phyloP scores from a whole-genome alignment of 208 protist species.

The Zelonia costaricensis region DNA sequence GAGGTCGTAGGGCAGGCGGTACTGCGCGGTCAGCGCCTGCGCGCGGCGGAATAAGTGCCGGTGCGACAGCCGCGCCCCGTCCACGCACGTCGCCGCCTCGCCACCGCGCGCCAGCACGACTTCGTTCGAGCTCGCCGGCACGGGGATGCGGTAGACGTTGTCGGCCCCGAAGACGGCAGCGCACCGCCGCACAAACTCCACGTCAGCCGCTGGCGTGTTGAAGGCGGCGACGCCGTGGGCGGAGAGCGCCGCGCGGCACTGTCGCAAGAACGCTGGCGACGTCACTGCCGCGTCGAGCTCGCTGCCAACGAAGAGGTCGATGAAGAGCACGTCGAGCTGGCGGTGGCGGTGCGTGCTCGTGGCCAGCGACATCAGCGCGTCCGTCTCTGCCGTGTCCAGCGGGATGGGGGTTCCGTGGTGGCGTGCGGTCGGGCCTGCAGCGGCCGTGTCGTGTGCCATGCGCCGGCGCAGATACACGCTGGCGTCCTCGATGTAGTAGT shows the following conservation, averaged over 20 bases:
- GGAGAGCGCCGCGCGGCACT: constrained; percentile 52
- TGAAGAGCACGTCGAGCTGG: constrained; percentile 79
- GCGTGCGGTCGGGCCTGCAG: not conserved
- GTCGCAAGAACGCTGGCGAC: constrained; percentile 50
- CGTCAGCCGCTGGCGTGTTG: constrained; percentile 62
- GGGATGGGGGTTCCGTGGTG: constrained; percentile 18
- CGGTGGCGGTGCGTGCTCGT: constrained; percentile 20
- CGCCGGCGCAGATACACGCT: constrained; percentile 33
- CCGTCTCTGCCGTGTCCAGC: not conserved
- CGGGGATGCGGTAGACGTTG: constrained; percentile 73
- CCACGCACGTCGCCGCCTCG: constrained; percentile 2
- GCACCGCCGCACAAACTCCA: constrained; percentile 57
- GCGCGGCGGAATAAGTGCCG: constrained; percentile 65
- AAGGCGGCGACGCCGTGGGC: constrained; percentile 78
- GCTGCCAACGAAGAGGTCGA: constrained; percentile 85
- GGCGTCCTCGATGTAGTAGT: constrained; percentile 48
- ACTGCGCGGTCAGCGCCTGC: constrained; percentile 47
- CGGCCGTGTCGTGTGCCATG: not conserved
- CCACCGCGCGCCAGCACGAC: constrained; percentile 69
- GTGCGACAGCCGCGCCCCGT: constrained; percentile 39
- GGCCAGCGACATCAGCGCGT: not conserved
- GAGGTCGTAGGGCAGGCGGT: constrained; percentile 75
- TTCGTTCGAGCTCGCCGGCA: constrained; percentile 66
- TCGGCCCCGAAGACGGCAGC: constrained; percentile 48
- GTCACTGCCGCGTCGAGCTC: constrained; percentile 41